These are phyloP conservation scores for Hanseniaspora jakobsenii DNA, from an alignment of 805 yeast species.

Conservation along the genomic window DNA sequence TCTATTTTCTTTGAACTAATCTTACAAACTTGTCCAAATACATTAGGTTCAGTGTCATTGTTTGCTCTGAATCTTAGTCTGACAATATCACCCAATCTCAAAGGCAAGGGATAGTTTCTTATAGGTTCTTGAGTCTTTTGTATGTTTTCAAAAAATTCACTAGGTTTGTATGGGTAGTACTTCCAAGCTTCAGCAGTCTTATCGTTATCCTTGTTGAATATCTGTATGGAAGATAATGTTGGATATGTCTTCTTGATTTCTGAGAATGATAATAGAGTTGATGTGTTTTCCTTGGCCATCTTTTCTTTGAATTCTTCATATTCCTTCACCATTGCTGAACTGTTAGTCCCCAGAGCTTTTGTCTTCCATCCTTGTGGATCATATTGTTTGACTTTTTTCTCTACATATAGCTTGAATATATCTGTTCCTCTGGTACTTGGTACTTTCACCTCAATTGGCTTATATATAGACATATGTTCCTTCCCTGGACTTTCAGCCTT, in stretches of 20 bases:
- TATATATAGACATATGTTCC: background rate
- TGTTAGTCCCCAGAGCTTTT: background rate
- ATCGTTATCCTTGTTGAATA: background rate
- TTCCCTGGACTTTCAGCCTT: too few species aligned
- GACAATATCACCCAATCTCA: slow-evolving; percentile 12
- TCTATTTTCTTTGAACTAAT: slow-evolving; percentile 4
- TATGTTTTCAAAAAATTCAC: slow-evolving; percentile 4
- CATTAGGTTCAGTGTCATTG: slow-evolving; percentile 3
- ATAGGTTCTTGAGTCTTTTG: slow-evolving; percentile 4
- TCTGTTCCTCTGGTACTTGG: slow-evolving; percentile 11
- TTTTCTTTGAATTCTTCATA: too few species aligned
- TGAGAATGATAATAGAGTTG: too few species aligned
- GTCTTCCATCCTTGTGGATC: slow-evolving; percentile 13
- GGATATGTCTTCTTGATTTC: too few species aligned
- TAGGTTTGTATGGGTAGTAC: slow-evolving; percentile 4
- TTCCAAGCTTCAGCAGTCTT: slow-evolving; percentile 7
- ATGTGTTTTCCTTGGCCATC: too few species aligned
- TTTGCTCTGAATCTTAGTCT: slow-evolving; percentile 6
- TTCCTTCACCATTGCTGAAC: background rate
- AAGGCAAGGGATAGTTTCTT: slow-evolving; percentile 8
- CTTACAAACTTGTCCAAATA: slow-evolving; percentile 7
- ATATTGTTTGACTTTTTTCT: background rate
- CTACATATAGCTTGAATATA: slow-evolving; percentile 3
- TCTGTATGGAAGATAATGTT: slow-evolving; percentile 1
- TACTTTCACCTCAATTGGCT: slow-evolving; percentile 10